Conservation (phyloP, 805 yeast genomes). For the Cyberlindnera xylosilytica region DNA sequence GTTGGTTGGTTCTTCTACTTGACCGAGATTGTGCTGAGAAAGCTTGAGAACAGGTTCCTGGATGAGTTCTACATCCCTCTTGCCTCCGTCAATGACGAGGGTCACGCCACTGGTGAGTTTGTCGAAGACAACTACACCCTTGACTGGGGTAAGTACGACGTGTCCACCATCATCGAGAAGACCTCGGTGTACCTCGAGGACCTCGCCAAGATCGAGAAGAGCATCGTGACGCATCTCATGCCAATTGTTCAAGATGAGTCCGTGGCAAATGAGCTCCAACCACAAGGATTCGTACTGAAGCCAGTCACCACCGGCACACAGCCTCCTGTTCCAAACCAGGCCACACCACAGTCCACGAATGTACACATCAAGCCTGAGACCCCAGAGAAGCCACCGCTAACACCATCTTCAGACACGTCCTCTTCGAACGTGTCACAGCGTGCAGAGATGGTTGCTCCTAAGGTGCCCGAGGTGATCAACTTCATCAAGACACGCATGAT, state of each 20-base stretch:
- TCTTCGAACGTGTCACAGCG: slow-evolving; percentile 12
- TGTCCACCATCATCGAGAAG: slow-evolving; percentile 11
- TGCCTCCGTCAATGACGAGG: slow-evolving; percentile 6
- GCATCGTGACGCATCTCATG: slow-evolving; percentile 16
- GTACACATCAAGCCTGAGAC: not conserved
- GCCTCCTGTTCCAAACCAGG: slow-evolving; percentile 1
- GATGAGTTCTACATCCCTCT: slow-evolving; percentile 24
- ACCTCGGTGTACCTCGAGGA: slow-evolving; percentile 17
- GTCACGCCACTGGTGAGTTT: slow-evolving; percentile 12
- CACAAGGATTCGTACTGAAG: slow-evolving; percentile 23
- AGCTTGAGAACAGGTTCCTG: slow-evolving; percentile 24
- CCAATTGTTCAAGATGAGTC: slow-evolving; percentile 16
- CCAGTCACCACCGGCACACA: slow-evolving; percentile 2
- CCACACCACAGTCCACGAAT: not conserved
- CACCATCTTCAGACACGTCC: slow-evolving; percentile 15
- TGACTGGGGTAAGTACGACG: slow-evolving; percentile 19
- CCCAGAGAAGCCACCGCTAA: slow-evolving; percentile 8
- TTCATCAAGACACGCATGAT: slow-evolving; percentile 25
- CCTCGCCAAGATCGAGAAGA: slow-evolving; percentile 20
- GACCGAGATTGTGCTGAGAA: slow-evolving; percentile 25
- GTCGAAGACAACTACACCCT: slow-evolving; percentile 14
- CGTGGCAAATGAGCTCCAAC: slow-evolving; percentile 14
- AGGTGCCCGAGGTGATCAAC: slow-evolving; percentile 21
- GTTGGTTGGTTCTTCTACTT: slow-evolving; percentile 25
- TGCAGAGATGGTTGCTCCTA: slow-evolving; percentile 7